Base-by-base conservation (phyloP, 805 yeast species). In the Saturnispora diversa region DNA sequence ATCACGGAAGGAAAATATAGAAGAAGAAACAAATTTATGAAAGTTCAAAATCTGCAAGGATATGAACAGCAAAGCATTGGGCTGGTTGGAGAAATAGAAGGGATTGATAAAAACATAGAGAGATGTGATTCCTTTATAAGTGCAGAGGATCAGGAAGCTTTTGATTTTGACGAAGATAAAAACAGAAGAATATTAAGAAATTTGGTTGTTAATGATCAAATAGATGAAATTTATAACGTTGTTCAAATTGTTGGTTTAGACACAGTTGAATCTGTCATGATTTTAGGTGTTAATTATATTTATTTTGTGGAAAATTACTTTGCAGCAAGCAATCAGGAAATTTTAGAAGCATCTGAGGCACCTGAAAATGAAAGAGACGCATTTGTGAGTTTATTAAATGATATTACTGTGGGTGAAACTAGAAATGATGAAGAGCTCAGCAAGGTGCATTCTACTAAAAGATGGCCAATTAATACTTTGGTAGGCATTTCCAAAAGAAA, bases 171-270 rank as follows among this genome's bases (percentile, higher is more conserved):
- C 39, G 81, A 77, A 46, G 94, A 84, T 54, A 76, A 75, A 50
- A 84, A 85, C 54, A 62, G 94, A 41, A 81, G 80, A 51, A 80
- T 86, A 1, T 60, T 85, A 16, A 69, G 88, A 43, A 73, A 84
- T 50, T 61, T 86, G 40, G 77, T 64, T 49, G 70, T 75, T 38
- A 83, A 83, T 12, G 96, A 86, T 55, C 70, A 69, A 34, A 83
- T 87, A 19, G 70, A 65, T n/a, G 74, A 74, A 11, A 60, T 86
- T 13, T 79, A 84, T 79, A 86, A 86, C 54, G 77, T 83, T 1
- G 75, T 88, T 40, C 75, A 77, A 36, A 74, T 87, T 16, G 62
- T 80, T 43, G 95, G 95, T 0, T 61, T 86, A n/a, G 84, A 78
- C 23, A 77, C 87, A 2, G 64, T 71, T 13, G 94, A 85, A 52